Evolutionary conservation across 2,329 filamentous ascomycete genomes (phyloP), one percentile per base, ranked within the genome.

Genomic region (Chaetomium globosum): DNA sequence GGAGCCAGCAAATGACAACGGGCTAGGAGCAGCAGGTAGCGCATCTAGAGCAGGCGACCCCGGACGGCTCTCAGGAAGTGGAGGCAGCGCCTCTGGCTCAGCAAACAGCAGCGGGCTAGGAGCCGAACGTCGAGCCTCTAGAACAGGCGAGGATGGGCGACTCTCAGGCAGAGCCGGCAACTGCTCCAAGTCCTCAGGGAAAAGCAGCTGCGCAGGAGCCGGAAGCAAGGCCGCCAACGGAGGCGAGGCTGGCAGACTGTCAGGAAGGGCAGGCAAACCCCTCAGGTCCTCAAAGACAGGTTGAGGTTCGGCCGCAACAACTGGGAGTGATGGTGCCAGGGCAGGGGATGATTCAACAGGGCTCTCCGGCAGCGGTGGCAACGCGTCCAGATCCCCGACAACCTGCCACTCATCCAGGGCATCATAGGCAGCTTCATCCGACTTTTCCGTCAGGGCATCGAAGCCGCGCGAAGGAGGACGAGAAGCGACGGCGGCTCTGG

Each of bases 331-430:
- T 0, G 19, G 13, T n/a, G 16, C 10, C 59, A 16, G 36, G 12
- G 39, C n/a, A 30, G 67, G 67, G 6, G 65, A 65, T 2, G 65
- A 65, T 2, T n/a, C 60, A n/a, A 48, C 10, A 12, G 43, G 30
- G 26, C 67, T 68, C 51, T 68, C 65, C 3, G 64, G 65, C 51
- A 70, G 49, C 13, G 64, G 53, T 16, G 66, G 66, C 56, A 68
- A 33, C 3, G 31, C 19, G 36, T 58, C 60, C 56, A 65, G n/a
- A 30, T 49, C 48, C 26, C 49, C 46, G 6, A 48, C 46, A 9
- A 49, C 12, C 48, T 54, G 21, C 53, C 51, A 21, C 33, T 61
- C 36, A 8, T 33, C 43, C 19, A 48, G 28, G 1, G 16, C 28
- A 4, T 46, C 59, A 12, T 57, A 51, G n/a, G 19, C 21, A 19